Base-by-base conservation (phyloP, 805 yeast species). In the Candida argentea region DNA sequence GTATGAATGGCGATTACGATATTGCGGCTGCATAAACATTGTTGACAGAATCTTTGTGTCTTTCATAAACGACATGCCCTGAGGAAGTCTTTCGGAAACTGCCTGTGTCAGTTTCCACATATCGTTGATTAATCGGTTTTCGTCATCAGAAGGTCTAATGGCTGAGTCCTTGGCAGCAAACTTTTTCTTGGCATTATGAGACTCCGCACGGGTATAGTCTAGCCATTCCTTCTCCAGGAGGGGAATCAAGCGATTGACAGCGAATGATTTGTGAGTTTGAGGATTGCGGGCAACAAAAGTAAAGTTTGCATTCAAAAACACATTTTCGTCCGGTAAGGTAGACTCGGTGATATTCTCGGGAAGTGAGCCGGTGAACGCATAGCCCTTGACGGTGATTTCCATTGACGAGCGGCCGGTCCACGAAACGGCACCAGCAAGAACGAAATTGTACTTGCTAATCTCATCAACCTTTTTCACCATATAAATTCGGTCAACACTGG, bases 251-350 rank as follows among this genome's bases (percentile, higher is more conserved):
- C 75, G 68, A 60, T 87, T 87, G 40, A 87, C 80, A 6, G 94
- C 83, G 57, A 84, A 81, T 2, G 95, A 78, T 48, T 72, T 79
- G 52, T 83, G 93, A n/a, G 95, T 84, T 31, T 74, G 73, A 5
- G 96, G 96, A 50, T 87, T 83, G 54, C 97, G 71, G 11, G 96
- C 96, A 19, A 86, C 97, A 57, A 87, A 87, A 0, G 97, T 87
- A 63, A 87, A 87, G 46, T 82, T 83, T 5, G 96, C 95, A 18
- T 85, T 77, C 43, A 87, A 56, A 52, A 87, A 84, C 14, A 83
- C 76, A 26, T 81, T 77, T 15, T 74, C 76, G 7, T 66, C 70
- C 15, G 73, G 70, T 35, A 85, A 68, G 21, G 70, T 60, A 3
- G 59, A 67, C 34, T 77, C 78, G 8, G 67, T 64, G 31, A 79